Evolutionary conservation across 2,329 filamentous ascomycete genomes (phyloP), one percentile per base, ranked within the genome.

Genomic region (Geosmithia flava): DNA sequence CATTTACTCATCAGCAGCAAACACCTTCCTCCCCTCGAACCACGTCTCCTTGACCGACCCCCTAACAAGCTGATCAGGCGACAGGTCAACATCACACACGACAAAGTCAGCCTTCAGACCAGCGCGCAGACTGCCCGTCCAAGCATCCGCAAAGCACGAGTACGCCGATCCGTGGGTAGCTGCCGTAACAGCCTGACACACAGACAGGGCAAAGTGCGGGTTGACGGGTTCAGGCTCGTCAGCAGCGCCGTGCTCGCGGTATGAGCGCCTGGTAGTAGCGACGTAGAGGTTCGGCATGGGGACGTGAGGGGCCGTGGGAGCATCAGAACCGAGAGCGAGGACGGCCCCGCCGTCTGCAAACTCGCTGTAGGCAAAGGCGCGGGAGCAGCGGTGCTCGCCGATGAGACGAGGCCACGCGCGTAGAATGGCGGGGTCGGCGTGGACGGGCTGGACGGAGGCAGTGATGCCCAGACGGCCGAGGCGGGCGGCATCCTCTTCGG

Each of bases 351-450:
- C 65, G 42, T 76, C 72, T 2, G 68, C 67, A 37, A 83, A 80
- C 44, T 83, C 78, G 42, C 70, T 69, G 59, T 84, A 83, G 0
- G 80, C 76, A 55, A 83, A 84, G 0, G 78, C 78, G 15, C 78
- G 68, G 46, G 66, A 67, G 62, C 78, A 76, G 1, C 78, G 67
- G 16, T 70, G 62, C 11, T 62, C 58, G 1, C 77, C 79, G 3
- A 84, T 62, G 16, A 83, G 68, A 7, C 66, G 62, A 0, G 76
- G 76, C 76, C 80, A 85, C 0, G 76, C 78, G 27, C 71, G 66
- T 3, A 83, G 62, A 48, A 82, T 79, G 0, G 78, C 75, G 0
- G 81, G 80, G 50, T 80, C 76, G 1, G 74, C 68, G 52, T 80
- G 76, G 0, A 79, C 76, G 0, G 76, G 72, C 54, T 80, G 75